Percentiles rank a stretch among this genome's conserved stretches.
These are phyloP conservation scores for Fusarium sp. DNA, from an alignment of 2,329 filamentous ascomycete species.

Conservation along the genomic window DNA sequence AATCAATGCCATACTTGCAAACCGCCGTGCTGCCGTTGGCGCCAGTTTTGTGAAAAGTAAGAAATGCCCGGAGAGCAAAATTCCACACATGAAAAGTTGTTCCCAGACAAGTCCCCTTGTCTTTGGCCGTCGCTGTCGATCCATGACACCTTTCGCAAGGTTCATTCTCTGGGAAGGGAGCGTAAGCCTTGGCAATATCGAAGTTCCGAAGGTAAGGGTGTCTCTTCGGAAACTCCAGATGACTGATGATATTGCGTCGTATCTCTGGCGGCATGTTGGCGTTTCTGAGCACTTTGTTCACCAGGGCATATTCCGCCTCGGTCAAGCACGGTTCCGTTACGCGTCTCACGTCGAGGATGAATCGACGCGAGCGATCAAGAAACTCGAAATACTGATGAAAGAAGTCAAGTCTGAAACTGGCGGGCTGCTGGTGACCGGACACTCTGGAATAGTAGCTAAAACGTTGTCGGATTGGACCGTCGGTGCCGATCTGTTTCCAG, in stretches of 20 bases:
- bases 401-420: background rate
- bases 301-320: background rate
- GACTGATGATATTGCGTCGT: background rate
- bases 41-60: background rate
- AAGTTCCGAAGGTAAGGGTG: slow-evolving; percentile 7
- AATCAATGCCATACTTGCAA: background rate
- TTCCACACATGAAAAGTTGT: background rate
- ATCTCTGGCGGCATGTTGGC: slow-evolving; percentile 6
- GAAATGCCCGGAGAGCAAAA: background rate
- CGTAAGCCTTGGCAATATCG: slow-evolving; percentile 1
- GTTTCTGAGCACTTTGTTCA: background rate
- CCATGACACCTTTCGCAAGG: background rate
- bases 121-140: background rate
- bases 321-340: background rate
- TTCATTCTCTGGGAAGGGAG: background rate
- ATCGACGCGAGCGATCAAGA: slow-evolving; percentile 18
- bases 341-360: slow-evolving; percentile 14
- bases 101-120: background rate
- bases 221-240: background rate
- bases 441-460: background rate
- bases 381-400: background rate
- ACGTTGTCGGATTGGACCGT: slow-evolving; percentile 12
- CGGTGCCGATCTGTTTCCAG: background rate
- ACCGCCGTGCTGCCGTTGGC: background rate
- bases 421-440: background rate